Evolutionary conservation across 202 grass and related monocot species (phyloP), one percentile per base, ranked within the genome.

Genomic region (Elaeis oleifera): DNA sequence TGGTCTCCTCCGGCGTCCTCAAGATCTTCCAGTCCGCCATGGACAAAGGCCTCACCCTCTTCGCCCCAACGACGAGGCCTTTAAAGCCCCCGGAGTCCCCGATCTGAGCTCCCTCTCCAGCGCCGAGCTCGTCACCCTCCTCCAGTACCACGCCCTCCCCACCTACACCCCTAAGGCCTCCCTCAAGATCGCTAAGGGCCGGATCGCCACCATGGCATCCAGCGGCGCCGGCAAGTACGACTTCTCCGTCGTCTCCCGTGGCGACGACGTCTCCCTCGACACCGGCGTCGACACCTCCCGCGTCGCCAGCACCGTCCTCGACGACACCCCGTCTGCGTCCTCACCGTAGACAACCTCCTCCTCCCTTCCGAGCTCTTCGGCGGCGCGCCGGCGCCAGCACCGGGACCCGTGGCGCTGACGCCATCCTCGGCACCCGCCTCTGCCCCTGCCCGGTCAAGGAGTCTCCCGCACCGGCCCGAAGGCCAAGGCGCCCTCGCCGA

Each of bases 141-240:
- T 99, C n/a, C 75, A 92, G 84, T 99, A 89, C 85, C 94, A 99
- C 73, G 94, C 94, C 1, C 48, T 99, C 53, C 94, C 94, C 25
- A 77, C 73, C 36, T 99, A 99, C 82, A 77, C 60, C 57, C 94
- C 94, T 39, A 99, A 92, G 77, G 80, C 79, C 21, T 87, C 94
- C 26, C 94, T 99, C 16, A 94, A 99, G 85, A 79, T 68, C 59
- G 64, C 79, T 13, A 80, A 29, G 54, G 88, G 94, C 48, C 16
- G 13, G 16, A 79, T 99, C 19, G 32, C 72, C 22, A 99, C 94
- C 28, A 69, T 99, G 69, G 94, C 94, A 1, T 87, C 94, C 1
- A 86, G 39, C 44, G 83, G 75, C 51, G 59, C 85, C 0, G 94
- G 94, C 0, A 99, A 92, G 62, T 99, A 71, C 72, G 77, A 87